Evolutionary conservation across 2,329 filamentous ascomycete genomes (phyloP), one percentile per base, ranked within the genome.

Genomic region (Ceratocystis colombiana): DNA sequence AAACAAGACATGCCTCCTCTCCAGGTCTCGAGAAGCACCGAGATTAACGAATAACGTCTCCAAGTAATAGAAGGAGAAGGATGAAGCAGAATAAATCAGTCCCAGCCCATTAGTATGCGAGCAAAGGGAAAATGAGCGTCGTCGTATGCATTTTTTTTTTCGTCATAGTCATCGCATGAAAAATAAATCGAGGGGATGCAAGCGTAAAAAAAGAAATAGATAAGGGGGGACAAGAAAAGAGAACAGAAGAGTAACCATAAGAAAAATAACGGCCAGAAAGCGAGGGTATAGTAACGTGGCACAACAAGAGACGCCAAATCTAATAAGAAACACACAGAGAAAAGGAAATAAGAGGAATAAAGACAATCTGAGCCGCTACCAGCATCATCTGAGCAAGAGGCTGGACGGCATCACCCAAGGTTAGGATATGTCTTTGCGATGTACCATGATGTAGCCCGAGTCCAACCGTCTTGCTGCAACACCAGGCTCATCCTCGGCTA

Each of bases 391-490:
- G 22, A 15, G 15, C 48, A 53, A 0, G 12, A 28, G 22, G 7
- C 20, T 53, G 6, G 48, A 63, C 48, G 45, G 30, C 68, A 1
- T 17, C 10, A 63, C 69, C 64, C 37, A 28, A 7, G 61, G 68
- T 73, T 73, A 83, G 62, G 83, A 77, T 69, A 84, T 70, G 68
- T 84, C 81, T 69, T 74, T 77, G 71, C 77, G 76, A 37, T 81
- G 74, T 2, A 84, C 80, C 2, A 84, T 75, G 20, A 84, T 77
- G 62, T 84, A 84, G 0, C 82, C 82, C 68, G 50, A 59, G 20
- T 59, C 63, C 1, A 50, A n/a, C 4, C 63, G 63, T 57, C 63
- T 55, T 30, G 50, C 25, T 25, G 48, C 37, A 57, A 37, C 48
- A 12, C 30, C 44, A n/a, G 45, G 46, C 25, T 66, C 64, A 15